Base-by-base conservation (phyloP, 148 eudicot genomes). In the Arctostaphylos glauca region DNA sequence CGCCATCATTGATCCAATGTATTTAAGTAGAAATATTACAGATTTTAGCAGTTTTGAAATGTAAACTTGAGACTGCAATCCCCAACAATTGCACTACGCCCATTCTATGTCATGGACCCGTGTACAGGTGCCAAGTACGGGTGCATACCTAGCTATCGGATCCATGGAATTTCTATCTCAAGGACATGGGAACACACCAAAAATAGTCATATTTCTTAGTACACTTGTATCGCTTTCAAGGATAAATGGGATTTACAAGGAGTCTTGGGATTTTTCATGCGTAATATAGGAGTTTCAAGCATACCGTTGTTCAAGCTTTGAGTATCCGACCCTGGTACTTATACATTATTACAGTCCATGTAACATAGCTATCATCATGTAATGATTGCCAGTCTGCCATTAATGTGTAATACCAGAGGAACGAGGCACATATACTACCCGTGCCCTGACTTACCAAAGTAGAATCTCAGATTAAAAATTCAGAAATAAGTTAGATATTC, bases 401-500 rank as follows among this genome's bases (percentile, higher is more conserved):
- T 47, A 47, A 73, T 73, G 53, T 2, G 46, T 10, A 49, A 44
- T 5, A 46, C 21, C 14, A 76, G 78, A 38, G 16, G 73, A 68
- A 68, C 38, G 73, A 68, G 73, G 41, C 41, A 9, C 15, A 68
- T 19, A 68, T 31, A 38, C 16, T 68, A 0, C 38, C 38, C 38
- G 38, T 31, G 46, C 18, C 47, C 73, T 68, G 9, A 5, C 47
- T 53, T 76, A 6, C 47, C 31, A 75, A 75, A 62, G 48, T 71
- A 71, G 49, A 74, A 31, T 74, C 50, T 74, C 54, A 74, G 19
- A 70, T 15, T 70, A 15, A 43, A 43, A 5, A 70, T 70, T 15
- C 71, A 41, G 25, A 66, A 62, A 12, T 62, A 64, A 64, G 60
- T 56, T 56, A 56, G 64, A n/a, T 58, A 58, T 58, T 64, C 72